These are phyloP conservation scores for Trichoderma breve DNA, from an alignment of 2,329 filamentous ascomycete species.

Conservation along the genomic window DNA sequence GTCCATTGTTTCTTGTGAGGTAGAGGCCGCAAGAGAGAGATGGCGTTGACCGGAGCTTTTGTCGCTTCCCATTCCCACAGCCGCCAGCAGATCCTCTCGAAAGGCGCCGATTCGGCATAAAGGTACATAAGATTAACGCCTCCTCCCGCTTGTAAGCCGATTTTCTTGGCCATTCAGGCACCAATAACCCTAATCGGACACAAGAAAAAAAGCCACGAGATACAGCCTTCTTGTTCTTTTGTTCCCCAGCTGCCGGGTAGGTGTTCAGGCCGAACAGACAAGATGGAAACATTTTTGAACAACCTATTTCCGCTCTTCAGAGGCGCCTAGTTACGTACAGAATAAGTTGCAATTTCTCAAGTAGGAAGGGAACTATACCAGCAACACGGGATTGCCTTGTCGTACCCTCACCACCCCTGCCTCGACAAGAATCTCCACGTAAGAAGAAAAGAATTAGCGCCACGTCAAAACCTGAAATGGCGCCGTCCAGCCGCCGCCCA, in stretches of 20 bases:
- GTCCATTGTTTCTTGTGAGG: background rate
- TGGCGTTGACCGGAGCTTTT: background rate
- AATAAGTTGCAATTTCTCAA: background rate
- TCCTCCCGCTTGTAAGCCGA: background rate
- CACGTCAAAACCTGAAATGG: background rate
- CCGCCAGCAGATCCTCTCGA: background rate
- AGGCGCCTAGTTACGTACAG: background rate
- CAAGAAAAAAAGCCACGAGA: background rate
- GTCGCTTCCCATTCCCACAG: background rate
- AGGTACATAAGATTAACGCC: background rate
- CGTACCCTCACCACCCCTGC: background rate
- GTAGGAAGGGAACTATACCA: background rate
- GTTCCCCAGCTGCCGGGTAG: background rate
- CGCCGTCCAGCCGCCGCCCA: background rate
- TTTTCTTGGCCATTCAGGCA: background rate
- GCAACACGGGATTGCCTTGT: background rate
- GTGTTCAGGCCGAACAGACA: background rate
- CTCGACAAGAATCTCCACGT: background rate
- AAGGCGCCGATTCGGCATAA: background rate
- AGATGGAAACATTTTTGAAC: background rate
- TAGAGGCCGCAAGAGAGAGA: background rate
- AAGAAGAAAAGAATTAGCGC: background rate
- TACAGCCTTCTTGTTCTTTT: too few relatives aligned
- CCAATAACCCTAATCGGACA: background rate
- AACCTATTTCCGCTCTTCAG: background rate